Evolutionary conservation across 1,284 basidiomycete species (phyloP).

Genomic region (Papiliotrema laurentii): DNA sequence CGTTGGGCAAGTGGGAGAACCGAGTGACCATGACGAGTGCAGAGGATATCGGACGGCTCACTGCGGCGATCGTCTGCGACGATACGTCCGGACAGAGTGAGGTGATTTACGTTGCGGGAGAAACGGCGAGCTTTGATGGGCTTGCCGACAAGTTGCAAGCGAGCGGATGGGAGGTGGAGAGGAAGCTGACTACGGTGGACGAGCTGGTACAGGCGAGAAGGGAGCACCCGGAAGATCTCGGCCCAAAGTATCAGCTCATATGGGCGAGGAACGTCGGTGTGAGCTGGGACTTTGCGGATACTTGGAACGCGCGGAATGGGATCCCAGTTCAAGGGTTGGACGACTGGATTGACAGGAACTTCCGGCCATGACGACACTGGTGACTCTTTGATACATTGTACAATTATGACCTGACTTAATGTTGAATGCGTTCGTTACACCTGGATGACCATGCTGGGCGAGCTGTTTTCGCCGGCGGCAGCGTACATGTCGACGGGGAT

Average conservation of each 20-base stretch:
- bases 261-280: constrained; percentile 15
- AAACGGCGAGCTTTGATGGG: constrained; percentile 29
- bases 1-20: constrained; percentile 39
- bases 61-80: constrained; percentile 26
- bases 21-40: constrained; percentile 36
- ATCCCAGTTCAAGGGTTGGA: background rate
- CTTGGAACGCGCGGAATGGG: constrained; percentile 12
- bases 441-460: background rate
- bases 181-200: constrained; percentile 14
- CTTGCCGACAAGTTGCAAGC: constrained; percentile 1
- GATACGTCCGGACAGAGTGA: constrained; percentile 13
- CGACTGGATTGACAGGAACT: background rate
- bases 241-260: constrained; percentile 11
- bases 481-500: constrained; percentile 56
- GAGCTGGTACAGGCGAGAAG: constrained; percentile 3
- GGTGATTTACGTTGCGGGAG: constrained; percentile 35
- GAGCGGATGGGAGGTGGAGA: constrained; percentile 23
- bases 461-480: constrained; percentile 11
- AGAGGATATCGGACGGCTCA: constrained; percentile 38
- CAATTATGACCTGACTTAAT: too few species aligned
- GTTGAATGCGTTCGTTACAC: background rate
- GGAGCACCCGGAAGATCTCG: constrained; percentile 6
- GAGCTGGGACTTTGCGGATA: constrained; percentile 7
- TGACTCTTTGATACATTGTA: too few species aligned
- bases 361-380: background rate